Evolutionary conservation across 305 asterid species (phyloP).

Genomic region (Stenogyne calaminthoides): DNA sequence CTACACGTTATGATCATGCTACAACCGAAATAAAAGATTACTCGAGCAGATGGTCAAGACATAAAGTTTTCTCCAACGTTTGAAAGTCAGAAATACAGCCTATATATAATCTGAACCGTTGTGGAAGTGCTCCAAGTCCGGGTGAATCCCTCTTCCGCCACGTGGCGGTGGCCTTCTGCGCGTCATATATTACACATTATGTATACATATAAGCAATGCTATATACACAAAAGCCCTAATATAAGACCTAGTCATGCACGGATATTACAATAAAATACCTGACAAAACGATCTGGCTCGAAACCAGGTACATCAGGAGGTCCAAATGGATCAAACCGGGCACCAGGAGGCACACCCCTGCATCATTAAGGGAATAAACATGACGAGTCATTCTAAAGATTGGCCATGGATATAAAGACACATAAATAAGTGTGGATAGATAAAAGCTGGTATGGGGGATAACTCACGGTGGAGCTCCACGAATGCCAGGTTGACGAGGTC

Average conservation of each 20-base stretch:
- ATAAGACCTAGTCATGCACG: background rate
- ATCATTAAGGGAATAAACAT: conserved; percentile 11
- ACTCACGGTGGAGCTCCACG: conserved; percentile 68
- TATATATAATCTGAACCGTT: conserved; percentile 54
- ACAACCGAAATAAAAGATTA: background rate
- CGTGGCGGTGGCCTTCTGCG: conserved; percentile 63
- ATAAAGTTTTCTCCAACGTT: background rate
- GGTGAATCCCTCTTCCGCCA: conserved; percentile 53
- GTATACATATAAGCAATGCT: background rate
- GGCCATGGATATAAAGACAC: background rate
- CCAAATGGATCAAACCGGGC: conserved; percentile 94
- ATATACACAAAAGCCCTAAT: background rate
- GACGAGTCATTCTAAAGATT: background rate
- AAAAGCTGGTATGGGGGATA: background rate
- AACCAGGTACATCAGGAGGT: conserved; percentile 86
- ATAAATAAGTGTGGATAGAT: background rate
- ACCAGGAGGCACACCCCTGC: conserved; percentile 85
- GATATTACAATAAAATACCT: conserved; percentile 41
- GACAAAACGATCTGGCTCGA: conserved; percentile 75
- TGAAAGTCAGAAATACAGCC: background rate
- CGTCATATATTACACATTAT: background rate
- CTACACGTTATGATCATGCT: too few relatives aligned
- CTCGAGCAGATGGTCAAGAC: background rate
- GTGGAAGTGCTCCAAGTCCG: conserved; percentile 66
- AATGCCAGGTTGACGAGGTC: conserved; percentile 46